Evolutionary conservation across 73 alveolate species (phyloP).

Genomic region (Diophrys sp.): DNA sequence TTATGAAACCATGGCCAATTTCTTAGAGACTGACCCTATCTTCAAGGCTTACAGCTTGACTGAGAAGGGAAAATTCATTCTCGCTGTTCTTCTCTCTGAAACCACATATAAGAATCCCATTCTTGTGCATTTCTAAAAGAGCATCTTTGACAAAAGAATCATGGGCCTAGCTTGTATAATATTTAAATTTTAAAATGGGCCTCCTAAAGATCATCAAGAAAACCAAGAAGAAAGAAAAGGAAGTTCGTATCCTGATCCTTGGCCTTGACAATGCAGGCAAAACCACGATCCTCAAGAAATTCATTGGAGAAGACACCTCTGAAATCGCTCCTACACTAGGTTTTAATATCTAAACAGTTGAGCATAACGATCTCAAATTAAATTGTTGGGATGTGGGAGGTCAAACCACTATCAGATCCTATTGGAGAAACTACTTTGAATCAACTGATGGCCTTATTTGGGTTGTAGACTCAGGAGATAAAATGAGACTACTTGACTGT

Average conservation of each 20-base stretch:
- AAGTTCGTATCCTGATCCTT: constrained; percentile 85
- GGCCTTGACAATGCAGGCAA: constrained; percentile 97
- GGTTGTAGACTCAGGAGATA: constrained; percentile 98
- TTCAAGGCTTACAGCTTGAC: too few relatives aligned
- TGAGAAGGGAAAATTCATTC: too few relatives aligned
- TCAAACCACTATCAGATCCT: constrained; percentile 96
- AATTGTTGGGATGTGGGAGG: constrained; percentile 99
- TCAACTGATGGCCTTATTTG: constrained; percentile 97
- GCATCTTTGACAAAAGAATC: too few relatives aligned
- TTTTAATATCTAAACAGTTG: constrained; percentile 94
- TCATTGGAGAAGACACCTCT: constrained; percentile 95
- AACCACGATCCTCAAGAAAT: constrained; percentile 89
- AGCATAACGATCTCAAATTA: constrained; percentile 87
- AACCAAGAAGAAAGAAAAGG: constrained; percentile 91
- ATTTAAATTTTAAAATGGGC: constrained; percentile 68
- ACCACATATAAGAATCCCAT: too few relatives aligned
- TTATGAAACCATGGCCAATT: too few relatives aligned
- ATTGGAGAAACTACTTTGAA: constrained; percentile 99
- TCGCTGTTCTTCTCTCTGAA: background rate
- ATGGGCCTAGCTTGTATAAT: too few relatives aligned
- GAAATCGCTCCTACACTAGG: constrained; percentile 98
- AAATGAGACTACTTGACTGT: constrained; percentile 93
- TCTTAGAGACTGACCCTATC: too few relatives aligned
- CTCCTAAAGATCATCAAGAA: constrained; percentile 85
- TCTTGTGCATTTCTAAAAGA: too few relatives aligned